Conservation (phyloP, 352 stramenopile species). For the Phytophthora macrochlamydospora region DNA sequence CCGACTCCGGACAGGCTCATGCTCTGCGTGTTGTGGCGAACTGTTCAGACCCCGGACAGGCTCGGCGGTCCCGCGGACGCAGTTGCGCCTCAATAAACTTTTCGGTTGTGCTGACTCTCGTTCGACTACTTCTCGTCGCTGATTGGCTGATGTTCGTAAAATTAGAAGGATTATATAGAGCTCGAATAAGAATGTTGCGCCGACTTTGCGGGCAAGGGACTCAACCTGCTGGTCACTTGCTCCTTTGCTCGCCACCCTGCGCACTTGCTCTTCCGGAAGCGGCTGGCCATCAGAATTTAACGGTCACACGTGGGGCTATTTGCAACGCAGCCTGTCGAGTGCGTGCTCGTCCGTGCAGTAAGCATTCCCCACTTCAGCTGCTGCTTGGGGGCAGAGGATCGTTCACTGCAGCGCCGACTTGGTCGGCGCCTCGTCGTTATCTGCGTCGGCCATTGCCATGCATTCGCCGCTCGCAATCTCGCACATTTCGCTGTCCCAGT, state of each 20-base stretch:
- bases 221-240: constrained; percentile 10
- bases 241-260: constrained; percentile 20
- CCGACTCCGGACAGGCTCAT: too few species aligned
- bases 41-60: too few species aligned
- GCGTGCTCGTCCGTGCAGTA: background rate
- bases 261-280: constrained; percentile 13
- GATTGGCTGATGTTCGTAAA: constrained; percentile 1
- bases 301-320: constrained; percentile 12
- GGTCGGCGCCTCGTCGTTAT: background rate
- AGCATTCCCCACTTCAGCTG: constrained; percentile 20
- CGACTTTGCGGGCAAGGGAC: too few species aligned
- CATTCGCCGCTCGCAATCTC: constrained; percentile 42
- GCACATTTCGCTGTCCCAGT: constrained; percentile 61
- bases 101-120: too few species aligned
- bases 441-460: background rate
- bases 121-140: too few species aligned
- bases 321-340: constrained; percentile 36
- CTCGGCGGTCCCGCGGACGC: too few species aligned
- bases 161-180: constrained; percentile 36
- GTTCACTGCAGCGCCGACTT: constrained; percentile 28
- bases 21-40: too few species aligned
- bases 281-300: background rate
- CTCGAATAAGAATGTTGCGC: constrained; percentile 25
- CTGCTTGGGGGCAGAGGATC: constrained; percentile 13
- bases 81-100: too few species aligned